Base-by-base conservation (phyloP, 352 stramenopile species). In the Phytophthora europaea region DNA sequence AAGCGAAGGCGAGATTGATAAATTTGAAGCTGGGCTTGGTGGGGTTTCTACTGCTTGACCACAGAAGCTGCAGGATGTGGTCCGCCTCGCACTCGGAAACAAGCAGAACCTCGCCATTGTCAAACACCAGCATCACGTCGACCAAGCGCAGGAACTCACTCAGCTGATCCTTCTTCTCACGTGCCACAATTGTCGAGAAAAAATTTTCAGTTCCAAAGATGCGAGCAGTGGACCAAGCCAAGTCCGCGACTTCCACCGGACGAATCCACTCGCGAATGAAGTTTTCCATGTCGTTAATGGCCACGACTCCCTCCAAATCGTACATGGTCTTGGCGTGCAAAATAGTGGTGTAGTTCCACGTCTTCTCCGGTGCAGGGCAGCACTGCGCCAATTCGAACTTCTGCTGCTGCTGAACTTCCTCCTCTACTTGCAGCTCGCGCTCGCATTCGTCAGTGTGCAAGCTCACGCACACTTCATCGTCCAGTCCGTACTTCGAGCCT, bases 401-500 rank as follows among this genome's bases (percentile, higher is more conserved):
- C 0, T 45, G 23, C 22, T 85, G 56, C 4, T 72, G 59, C 60
- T 87, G 53, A 12, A 78, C 48, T 43, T 85, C 76, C 28, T 87
- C 67, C 47, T 89, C 63, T 7, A 84, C 58, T 38, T 87, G 80
- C 22, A 89, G 40, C 65, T 91, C 80, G 3, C 76, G 80, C 56
- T 91, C 82, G 10, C 80, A 88, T 34, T 89, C 76, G 40, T 87
- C 72, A 6, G 61, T 72, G 43, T 83, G 81, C 0, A 69, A 59
- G 16, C 68, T 80, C 12, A 85, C 70, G 2, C 79, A 60, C 0
- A 86, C 65, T 16, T 75, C 72, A 34, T 83, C 69, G 22, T 88
- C 73, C 2, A 77, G 47, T 2, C 80, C 83, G 48, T 73, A 89
- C 6, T 9, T 28, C 1, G 23, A 28, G 0, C 67, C 59, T 53